A percentile compares a stretch with the other conserved stretches of the same genome.
Evolutionary conservation across 257 asterid genomes (phyloP).

Genomic region (Solanum neorickii): DNA sequence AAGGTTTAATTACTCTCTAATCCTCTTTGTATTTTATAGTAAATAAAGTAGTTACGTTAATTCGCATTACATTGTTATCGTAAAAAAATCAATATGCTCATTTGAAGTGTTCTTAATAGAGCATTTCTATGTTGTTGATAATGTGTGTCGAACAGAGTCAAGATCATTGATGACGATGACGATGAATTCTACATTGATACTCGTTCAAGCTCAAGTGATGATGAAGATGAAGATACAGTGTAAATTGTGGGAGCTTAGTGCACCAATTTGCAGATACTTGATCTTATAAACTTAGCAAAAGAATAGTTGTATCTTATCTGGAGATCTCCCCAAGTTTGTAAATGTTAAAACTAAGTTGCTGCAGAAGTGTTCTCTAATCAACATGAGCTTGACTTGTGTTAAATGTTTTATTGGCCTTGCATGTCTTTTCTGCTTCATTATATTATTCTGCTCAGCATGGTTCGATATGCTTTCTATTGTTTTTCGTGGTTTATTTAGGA

Average conservation of each 20-base stretch:
- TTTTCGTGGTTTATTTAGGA: too few species aligned
- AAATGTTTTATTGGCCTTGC: background rate
- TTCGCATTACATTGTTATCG: background rate
- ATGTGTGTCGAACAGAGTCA: slow-evolving; percentile 30
- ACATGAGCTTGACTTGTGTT: background rate
- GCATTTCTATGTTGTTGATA: background rate
- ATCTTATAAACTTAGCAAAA: background rate
- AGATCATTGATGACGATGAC: slow-evolving; percentile 45
- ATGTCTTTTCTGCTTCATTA: background rate
- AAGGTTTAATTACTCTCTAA: slow-evolving; percentile 17
- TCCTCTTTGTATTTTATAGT: background rate
- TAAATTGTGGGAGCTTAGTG: background rate
- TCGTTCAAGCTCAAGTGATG: slow-evolving; percentile 34
- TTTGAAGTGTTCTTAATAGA: background rate
- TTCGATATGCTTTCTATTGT: background rate
- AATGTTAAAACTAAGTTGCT: background rate
- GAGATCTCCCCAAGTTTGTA: background rate
- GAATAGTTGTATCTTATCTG: background rate
- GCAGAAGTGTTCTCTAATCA: background rate
- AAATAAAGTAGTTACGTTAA: background rate
- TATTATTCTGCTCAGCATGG: too few species aligned
- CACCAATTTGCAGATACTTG: background rate
- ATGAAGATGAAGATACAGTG: slow-evolving; percentile 12
- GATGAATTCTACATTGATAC: slow-evolving; percentile 44
- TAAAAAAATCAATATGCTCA: background rate